phyloP scores from a whole-genome alignment of 208 protist species.

The Trichomonas gallinae region DNA sequence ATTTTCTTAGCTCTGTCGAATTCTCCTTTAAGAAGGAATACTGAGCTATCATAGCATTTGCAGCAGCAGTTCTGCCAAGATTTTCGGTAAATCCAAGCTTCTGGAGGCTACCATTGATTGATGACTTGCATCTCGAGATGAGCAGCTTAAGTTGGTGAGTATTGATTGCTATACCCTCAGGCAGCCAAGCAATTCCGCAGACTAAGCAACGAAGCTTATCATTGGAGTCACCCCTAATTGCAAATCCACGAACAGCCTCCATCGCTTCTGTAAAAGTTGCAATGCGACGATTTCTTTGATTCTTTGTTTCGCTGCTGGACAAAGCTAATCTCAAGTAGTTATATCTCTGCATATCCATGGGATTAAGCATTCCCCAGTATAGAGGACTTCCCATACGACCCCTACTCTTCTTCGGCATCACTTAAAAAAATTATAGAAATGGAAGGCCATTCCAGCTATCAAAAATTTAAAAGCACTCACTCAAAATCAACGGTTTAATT shows the following conservation, averaged over 20 bases:
- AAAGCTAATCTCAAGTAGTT: background rate
- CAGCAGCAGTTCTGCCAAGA: background rate
- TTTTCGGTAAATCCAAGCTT: background rate
- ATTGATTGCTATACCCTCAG: constrained; percentile 16
- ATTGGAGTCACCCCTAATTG: background rate
- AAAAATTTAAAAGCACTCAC: background rate
- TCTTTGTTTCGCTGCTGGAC: background rate
- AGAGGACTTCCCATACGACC: background rate
- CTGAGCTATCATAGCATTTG: background rate
- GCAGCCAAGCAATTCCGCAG: background rate
- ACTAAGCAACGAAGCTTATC: background rate
- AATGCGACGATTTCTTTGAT: background rate
- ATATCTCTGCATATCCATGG: background rate
- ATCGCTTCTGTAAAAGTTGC: background rate
- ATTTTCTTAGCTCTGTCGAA: background rate
- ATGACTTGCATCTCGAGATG: background rate
- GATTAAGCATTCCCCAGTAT: background rate
- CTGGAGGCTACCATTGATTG: background rate
- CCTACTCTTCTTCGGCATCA: background rate
- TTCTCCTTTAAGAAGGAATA: background rate
- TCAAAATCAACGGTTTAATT: background rate
- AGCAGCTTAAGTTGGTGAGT: background rate
- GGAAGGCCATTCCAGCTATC: background rate
- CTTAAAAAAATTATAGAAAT: background rate
- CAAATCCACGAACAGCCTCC: background rate